Evolutionary conservation across 176 grass and related monocot genomes (phyloP), one percentile per base, ranked within the genome.

Genomic region (Avena eriantha): DNA sequence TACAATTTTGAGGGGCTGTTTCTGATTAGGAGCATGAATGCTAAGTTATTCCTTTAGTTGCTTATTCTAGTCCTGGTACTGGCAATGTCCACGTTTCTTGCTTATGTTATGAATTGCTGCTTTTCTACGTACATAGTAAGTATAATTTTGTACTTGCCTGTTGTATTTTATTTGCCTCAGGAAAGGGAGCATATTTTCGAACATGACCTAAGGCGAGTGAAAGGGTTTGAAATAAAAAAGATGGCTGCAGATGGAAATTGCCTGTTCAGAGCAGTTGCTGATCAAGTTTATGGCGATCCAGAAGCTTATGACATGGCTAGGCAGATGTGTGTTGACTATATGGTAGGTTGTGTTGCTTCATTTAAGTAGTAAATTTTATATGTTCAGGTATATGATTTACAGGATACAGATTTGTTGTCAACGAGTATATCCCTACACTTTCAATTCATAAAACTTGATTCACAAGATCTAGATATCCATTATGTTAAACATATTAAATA

Each of bases 321-420:
- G 71, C 94, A 99, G 77, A 94, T 99, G 94, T 96, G 94, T 73
- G 90, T 99, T 86, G 97, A 99, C 82, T 99, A 97, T 85, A 97
- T 99, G 97, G 97, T 99, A 87, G 54, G 86, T 77, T 79, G 29
- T 22, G 14, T 68, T 3, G 4, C 76, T 90, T 73, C 68, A 69
- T 84, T 76, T 54, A 39, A 74, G 76, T 50, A 69, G 59, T 76
- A 54, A 45, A 41, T 69, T 26, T 82, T 29, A 49, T 60, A 43
- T 34, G 35, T 39, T 34, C 68, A 34, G 43, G 24, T 57, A 47
- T 65, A 36, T 79, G 55, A 34, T 57, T 87, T 73, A 19, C 3
- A 69, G 50, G 10, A 7, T 19, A 83, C 35, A 48, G 11, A 76
- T 81, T 58, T 69, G 2, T 29, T 59, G 16, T 41, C 51, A 48